Conservation (phyloP, 2,329 filamentous ascomycete species). For the Calycina marina region DNA sequence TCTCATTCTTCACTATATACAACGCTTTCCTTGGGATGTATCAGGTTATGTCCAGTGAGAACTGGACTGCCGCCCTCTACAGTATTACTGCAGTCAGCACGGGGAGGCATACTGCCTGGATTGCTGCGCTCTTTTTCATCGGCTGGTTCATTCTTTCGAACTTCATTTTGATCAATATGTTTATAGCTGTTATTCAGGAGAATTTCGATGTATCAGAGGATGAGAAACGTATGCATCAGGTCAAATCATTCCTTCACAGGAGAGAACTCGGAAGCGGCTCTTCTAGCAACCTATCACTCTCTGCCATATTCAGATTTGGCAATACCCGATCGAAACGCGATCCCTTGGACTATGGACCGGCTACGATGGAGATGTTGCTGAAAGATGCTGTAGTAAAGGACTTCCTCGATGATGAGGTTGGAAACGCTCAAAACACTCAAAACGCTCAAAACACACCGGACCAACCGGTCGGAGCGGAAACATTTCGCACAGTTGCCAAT, state of each 20-base stretch:
- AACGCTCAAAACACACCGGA: conserved; percentile 21
- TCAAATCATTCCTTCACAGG: conserved; percentile 83
- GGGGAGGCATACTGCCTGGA: conserved; percentile 64
- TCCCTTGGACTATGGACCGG: conserved; percentile 80
- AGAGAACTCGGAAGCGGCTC: conserved; percentile 63
- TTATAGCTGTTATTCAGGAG: conserved; percentile 99
- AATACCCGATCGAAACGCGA: conserved; percentile 52
- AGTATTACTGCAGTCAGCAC: conserved; percentile 58
- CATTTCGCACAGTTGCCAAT: conserved; percentile 27
- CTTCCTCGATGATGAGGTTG: conserved; percentile 66
- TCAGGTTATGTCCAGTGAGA: conserved; percentile 86
- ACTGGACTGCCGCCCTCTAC: conserved; percentile 86
- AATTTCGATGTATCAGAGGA: conserved; percentile 98
- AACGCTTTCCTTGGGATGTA: conserved; percentile 98
- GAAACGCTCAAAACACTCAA: conserved; percentile 25
- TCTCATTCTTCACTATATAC: conserved; percentile 82
- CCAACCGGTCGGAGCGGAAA: conserved; percentile 20
- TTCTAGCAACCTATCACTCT: conserved; percentile 61
- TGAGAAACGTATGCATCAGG: conserved; percentile 91
- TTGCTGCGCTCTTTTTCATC: conserved; percentile 79
- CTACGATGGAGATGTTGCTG: conserved; percentile 87
- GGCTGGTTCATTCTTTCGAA: conserved; percentile 93
- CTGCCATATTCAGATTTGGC: conserved; percentile 51
- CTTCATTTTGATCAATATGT: conserved; percentile 98
- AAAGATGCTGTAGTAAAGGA: conserved; percentile 93